A percentile compares a stretch with the other conserved stretches of the same genome.
phyloP scores from a whole-genome alignment of 345 rosid genomes.

The Chamaenerion angustifolium region DNA sequence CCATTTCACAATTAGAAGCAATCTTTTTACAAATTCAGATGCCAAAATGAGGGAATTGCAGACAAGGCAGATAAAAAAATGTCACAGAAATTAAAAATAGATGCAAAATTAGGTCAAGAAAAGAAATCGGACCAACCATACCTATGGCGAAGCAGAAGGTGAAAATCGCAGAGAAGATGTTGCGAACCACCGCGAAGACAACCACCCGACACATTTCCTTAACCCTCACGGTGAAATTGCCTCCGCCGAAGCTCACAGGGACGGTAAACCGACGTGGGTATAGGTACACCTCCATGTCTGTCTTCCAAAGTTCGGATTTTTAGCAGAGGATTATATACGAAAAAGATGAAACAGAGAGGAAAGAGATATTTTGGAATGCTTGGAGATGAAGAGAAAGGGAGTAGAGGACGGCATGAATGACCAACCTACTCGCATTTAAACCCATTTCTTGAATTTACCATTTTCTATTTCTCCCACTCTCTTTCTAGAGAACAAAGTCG shows the following conservation, averaged over 20 bases:
- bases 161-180: slow-evolving; percentile 80
- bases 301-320: not conserved
- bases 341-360: not conserved
- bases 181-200: slow-evolving; percentile 63
- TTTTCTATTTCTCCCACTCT: not conserved
- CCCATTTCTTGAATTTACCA: slow-evolving; percentile 1
- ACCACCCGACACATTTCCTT: slow-evolving; percentile 51
- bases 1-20: too few relatives aligned
- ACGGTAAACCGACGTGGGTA: slow-evolving; percentile 41
- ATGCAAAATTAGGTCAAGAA: slow-evolving; percentile 3
- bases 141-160: slow-evolving; percentile 96
- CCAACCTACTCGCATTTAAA: slow-evolving; percentile 16
- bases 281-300: slow-evolving; percentile 35
- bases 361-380: not conserved
- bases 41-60: not conserved
- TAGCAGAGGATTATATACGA: not conserved
- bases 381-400: slow-evolving; percentile 1
- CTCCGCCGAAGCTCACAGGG: slow-evolving; percentile 25
- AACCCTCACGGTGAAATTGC: slow-evolving; percentile 48
- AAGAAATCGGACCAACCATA: slow-evolving; percentile 13
- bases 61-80: not conserved
- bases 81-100: not conserved
- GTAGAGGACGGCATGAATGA: not conserved
- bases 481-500: not conserved
- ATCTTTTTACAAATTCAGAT: too few relatives aligned